Conservation (phyloP, 1,284 basidiomycete species). For the Boletus smithii region DNA sequence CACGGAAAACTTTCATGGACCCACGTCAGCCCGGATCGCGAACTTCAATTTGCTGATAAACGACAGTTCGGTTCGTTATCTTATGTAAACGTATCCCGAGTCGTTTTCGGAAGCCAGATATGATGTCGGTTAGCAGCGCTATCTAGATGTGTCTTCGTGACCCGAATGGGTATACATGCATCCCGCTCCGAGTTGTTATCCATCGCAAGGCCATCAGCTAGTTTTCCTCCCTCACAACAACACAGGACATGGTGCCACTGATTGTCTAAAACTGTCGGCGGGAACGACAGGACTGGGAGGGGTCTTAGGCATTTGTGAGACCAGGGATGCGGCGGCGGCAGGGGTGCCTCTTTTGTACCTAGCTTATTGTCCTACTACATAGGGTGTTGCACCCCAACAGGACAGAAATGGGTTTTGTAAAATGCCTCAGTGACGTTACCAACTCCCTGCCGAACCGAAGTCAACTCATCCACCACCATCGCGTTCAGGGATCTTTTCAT, state of each 20-base stretch:
- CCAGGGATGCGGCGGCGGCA: too few species aligned
- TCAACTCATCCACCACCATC: not conserved
- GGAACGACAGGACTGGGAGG: too few species aligned
- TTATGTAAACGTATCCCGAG: not conserved
- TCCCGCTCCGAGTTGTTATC: not conserved
- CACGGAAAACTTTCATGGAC: not conserved
- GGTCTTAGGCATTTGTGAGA: too few species aligned
- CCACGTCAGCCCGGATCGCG: conserved; percentile 1
- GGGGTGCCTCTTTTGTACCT: not conserved
- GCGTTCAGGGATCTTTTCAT: not conserved
- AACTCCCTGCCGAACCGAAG: not conserved
- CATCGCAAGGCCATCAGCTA: not conserved
- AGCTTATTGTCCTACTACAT: too few species aligned
- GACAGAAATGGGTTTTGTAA: too few species aligned
- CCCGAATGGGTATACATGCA: too few species aligned
- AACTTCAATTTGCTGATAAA: not conserved
- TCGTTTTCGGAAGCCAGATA: not conserved
- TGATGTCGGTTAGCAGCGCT: not conserved
- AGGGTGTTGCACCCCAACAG: too few species aligned
- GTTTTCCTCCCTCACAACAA: too few species aligned
- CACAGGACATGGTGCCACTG: too few species aligned
- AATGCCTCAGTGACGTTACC: too few species aligned
- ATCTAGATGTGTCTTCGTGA: not conserved
- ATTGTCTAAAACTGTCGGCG: too few species aligned
- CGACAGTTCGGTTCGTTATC: conserved; percentile 4